phyloP scores from a whole-genome alignment of 1,284 basidiomycete genomes.

The Austroboletus niveus region DNA sequence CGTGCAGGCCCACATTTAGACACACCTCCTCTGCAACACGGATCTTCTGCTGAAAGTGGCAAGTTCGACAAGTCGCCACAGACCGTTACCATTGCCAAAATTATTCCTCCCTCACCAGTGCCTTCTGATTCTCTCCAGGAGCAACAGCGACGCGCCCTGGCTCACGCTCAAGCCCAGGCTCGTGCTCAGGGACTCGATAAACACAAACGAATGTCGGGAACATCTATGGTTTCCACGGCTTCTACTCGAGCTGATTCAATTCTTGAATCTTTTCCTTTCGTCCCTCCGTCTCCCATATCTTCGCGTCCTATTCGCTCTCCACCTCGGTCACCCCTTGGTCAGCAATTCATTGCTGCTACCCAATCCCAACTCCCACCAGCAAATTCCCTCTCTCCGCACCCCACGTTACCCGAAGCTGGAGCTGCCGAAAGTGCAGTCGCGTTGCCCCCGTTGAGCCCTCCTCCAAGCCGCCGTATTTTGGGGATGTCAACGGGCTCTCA shows the following conservation, averaged over 20 bases:
- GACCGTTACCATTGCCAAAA: constrained; percentile 59
- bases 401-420: constrained; percentile 9
- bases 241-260: constrained; percentile 76
- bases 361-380: constrained; percentile 36
- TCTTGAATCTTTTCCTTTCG: constrained; percentile 80
- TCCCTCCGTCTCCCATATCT: constrained; percentile 80
- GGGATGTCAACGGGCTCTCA: constrained; percentile 72
- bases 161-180: constrained; percentile 54
- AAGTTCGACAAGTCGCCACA: constrained; percentile 44
- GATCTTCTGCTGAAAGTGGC: constrained; percentile 14
- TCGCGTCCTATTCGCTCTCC: constrained; percentile 71
- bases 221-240: constrained; percentile 63
- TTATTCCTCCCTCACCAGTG: constrained; percentile 46
- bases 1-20: constrained; percentile 36
- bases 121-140: constrained; percentile 47
- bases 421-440: constrained; percentile 33
- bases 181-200: constrained; percentile 50
- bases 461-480: constrained; percentile 53
- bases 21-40: constrained; percentile 43
- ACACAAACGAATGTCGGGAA: constrained; percentile 54
- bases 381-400: constrained; percentile 2
- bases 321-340: constrained; percentile 64
- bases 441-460: constrained; percentile 41
- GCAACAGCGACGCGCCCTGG: constrained; percentile 59
- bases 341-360: constrained; percentile 47